Percentiles rank a stretch among this genome's conserved stretches.
phyloP scores from a whole-genome alignment of 805 yeast genomes.

The Pichia gijzeniarum region DNA sequence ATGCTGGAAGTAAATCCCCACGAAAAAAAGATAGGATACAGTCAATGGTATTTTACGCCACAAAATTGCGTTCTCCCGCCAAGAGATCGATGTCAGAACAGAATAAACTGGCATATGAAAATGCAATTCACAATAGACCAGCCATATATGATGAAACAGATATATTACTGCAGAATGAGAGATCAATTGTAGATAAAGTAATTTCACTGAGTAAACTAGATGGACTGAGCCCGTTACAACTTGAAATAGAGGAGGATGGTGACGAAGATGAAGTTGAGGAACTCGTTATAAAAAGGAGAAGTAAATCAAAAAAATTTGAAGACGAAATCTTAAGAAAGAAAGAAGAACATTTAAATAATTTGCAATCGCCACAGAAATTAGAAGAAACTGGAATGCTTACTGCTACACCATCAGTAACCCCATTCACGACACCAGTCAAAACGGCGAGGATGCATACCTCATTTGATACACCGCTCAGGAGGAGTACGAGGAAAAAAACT shows the following conservation, averaged over 20 bases:
- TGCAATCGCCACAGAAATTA: background rate
- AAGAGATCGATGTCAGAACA: constrained; percentile 33
- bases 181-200: constrained; percentile 40
- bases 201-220: constrained; percentile 32
- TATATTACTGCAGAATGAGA: constrained; percentile 35
- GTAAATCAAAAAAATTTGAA: background rate
- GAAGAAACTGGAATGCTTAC: background rate
- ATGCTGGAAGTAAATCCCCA: constrained; percentile 28
- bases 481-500: constrained; percentile 1
- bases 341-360: background rate
- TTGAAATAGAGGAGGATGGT: constrained; percentile 19
- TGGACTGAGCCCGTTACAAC: constrained; percentile 17
- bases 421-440: background rate
- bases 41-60: constrained; percentile 23
- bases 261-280: background rate
- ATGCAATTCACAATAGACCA: constrained; percentile 32
- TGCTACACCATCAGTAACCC: background rate
- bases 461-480: constrained; percentile 1
- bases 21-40: constrained; percentile 31
- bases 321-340: background rate
- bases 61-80: constrained; percentile 42
- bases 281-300: background rate
- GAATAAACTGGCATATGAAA: constrained; percentile 43
- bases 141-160: constrained; percentile 29
- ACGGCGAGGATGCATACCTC: background rate